Evolutionary conservation across 2,329 filamentous ascomycete species (phyloP), one percentile per base, ranked within the genome.

Genomic region (Aspergillus brunneoviolaceus): DNA sequence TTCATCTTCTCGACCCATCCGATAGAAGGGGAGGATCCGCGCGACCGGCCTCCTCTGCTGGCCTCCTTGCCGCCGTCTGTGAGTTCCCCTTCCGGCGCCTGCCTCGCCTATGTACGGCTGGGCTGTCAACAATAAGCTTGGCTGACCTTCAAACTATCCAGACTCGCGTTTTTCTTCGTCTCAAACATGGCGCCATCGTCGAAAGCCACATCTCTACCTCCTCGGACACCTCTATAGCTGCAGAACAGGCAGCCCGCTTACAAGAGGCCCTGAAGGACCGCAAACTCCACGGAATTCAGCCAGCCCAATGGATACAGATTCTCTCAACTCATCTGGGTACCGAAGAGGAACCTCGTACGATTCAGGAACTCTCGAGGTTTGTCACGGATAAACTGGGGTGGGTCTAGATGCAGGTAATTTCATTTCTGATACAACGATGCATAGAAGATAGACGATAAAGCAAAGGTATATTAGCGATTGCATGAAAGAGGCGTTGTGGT

Each of bases 1-100:
- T 97, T 96, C 73, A 86, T 84, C 7, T 87, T 94, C 66, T 86
- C 85, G 3, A 87, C 84, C 3, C 78, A 84, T 72, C 76, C 88
- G 42, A 83, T 82, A 63, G 79, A 86, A 45, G 39, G n/a, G 63
- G 79, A 86, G 48, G 81, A 89, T 75, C 79, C 85, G 58, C 77
- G 87, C 58, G 76, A 82, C 60, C 79, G 86, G 45, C 85, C 85
- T 1, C 67, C 73, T 0, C 61, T 84, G 12, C 83, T 85, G 1
- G 70, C 76, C 12, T 74, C 78, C 23, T 75, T 89, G 3, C 80
- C 79, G 4, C 61, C 74, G 29, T 76, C 76, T 48, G 82, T 83
- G 70, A 72, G 80, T 68, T 21, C 4, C 9, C 16, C 35, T 11
- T 42, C 16, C 5, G 4, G 33, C 42, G 27, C 14, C 35, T 16